Evolutionary conservation across 371 early-diverging fungal species (phyloP), one percentile per base, ranked within the genome.

Genomic region (Mortierella sp.): DNA sequence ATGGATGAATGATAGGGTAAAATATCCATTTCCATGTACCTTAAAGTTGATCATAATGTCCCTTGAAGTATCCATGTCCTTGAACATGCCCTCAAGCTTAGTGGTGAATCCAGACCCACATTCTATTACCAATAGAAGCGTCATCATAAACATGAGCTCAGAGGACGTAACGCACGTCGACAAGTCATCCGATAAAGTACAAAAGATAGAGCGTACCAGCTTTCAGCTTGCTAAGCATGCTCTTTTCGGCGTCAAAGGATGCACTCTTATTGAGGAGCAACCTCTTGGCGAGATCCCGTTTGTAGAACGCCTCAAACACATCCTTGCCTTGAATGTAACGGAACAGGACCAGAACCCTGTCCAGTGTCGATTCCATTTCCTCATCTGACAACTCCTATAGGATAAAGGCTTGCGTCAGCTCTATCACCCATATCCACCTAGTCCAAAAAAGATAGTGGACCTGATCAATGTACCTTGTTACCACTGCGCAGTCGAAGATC

Each of bases 291-390:
- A 99, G 80, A 61, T 92, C 92, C 12, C 91, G 87, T 61, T 95
- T 96, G 80, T 97, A 97, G 67, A 95, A 97, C 2, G 92, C 94
- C 73, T 98, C 98, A 79, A 99, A 99, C 16, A 94, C 85, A 79
- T 97, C 97, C 74, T 97, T 98, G 57, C 91, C 93, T 72, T 94
- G 91, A 51, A 97, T 89, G 58, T 89, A 94, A 16, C 97, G 84
- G 80, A 99, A 98, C 31, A 99, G 70, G 18, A 84, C 84, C 41
- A 99, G 65, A 4, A 91, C 85, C 18, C 86, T 80, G 57, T 96
- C 94, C 53, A 94, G 64, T 13, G 82, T 58, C 1, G 66, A 64
- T 47, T 93, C 94, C 27, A 92, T 47, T 54, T 91, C 90, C 23
- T 84, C 86, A 10, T 92, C 93, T 16, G 83, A 71, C 7, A 82